Conservation (phyloP, 768 basidiomycete species). For the Leucosporidium yakuticum region DNA sequence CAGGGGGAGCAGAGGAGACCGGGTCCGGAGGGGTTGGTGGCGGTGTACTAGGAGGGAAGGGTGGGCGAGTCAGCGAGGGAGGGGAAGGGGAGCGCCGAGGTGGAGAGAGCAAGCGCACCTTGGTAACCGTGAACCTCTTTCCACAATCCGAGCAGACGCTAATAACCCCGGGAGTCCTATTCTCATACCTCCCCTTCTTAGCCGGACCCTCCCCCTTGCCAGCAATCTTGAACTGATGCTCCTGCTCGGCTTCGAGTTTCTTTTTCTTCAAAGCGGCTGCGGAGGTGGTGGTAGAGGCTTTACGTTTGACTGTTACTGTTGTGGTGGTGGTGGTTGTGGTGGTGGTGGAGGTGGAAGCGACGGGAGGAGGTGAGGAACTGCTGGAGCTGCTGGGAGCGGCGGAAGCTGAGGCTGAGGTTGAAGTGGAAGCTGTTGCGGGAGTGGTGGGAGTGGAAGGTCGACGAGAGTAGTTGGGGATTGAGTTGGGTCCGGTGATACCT, state of each 20-base stretch:
- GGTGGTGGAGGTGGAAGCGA: slow-evolving; percentile 9
- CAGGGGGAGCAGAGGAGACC: slow-evolving; percentile 83
- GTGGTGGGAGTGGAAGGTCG: slow-evolving; percentile 13
- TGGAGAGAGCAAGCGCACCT: slow-evolving; percentile 54
- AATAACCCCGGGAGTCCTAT: slow-evolving; percentile 56
- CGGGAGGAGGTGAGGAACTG: background rate
- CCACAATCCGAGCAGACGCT: slow-evolving; percentile 73
- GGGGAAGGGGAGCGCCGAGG: background rate
- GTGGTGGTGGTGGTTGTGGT: slow-evolving; percentile 6
- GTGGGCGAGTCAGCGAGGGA: slow-evolving; percentile 7
- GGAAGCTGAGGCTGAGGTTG: background rate
- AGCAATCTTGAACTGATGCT: slow-evolving; percentile 52
- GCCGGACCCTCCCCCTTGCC: slow-evolving; percentile 59
- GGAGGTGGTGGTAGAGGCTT: slow-evolving; percentile 51
- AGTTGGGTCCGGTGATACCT: slow-evolving; percentile 49
- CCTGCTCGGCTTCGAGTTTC: slow-evolving; percentile 49
- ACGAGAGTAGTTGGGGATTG: slow-evolving; percentile 7
- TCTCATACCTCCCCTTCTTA: slow-evolving; percentile 30
- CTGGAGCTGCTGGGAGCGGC: background rate
- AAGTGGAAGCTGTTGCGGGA: background rate
- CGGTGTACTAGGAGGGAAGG: slow-evolving; percentile 74
- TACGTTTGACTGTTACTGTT: slow-evolving; percentile 50
- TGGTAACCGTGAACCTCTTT: slow-evolving; percentile 65
- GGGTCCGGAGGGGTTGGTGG: slow-evolving; percentile 61
- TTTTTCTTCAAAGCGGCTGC: slow-evolving; percentile 47